Evolutionary conservation across 2,329 filamentous ascomycete genomes (phyloP), one percentile per base, ranked within the genome.

Genomic region (Ceratocystis cacaofunesta): DNA sequence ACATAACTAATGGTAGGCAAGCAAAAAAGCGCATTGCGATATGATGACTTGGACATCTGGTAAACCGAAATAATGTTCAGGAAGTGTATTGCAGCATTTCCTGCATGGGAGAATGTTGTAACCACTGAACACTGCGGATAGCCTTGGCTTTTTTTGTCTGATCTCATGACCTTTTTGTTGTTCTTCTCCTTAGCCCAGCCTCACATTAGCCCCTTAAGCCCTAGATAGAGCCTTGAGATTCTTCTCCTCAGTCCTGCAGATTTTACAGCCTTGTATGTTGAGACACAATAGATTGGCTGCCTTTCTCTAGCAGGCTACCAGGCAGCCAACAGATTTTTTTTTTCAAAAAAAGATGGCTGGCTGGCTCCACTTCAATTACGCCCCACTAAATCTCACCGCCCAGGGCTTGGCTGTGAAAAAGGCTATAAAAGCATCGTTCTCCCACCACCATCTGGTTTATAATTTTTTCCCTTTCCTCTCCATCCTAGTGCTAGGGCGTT

Each of bases 401-500:
- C 25, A 48, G 43, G 36, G 28, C 55, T 43, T 10, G 48, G 12
- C 36, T 6, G 43, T 17, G n/a, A 25, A 64, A 44, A 36, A 41
- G 32, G 41, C 69, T 76, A 77, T 76, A 77, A 76, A 78, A 69
- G 0, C 36, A 43, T 52, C 61, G 43, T 69, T 32, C 52, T 52
- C 58, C 63, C 67, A 22, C 65, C 44, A 0, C 36, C 0, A 2
- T 15, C 65, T 69, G 69, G 68, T 68, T 71, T 2, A 36, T 0
- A 22, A 72, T 76, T 74, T 76, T 76, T 74, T 75, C 73, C 71
- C 76, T 79, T 80, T 76, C 74, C 68, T 76, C 77, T 71, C 74
- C 76, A 82, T 82, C 79, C 78, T 71, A 80, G 82, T 85, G 84
- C 84, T 84, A 76, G 85, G 85, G 86, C 85, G 81, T 85, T 85